These are phyloP conservation scores for Heritiera littoralis DNA, from an alignment of 345 rosid species.

Conservation along the genomic window DNA sequence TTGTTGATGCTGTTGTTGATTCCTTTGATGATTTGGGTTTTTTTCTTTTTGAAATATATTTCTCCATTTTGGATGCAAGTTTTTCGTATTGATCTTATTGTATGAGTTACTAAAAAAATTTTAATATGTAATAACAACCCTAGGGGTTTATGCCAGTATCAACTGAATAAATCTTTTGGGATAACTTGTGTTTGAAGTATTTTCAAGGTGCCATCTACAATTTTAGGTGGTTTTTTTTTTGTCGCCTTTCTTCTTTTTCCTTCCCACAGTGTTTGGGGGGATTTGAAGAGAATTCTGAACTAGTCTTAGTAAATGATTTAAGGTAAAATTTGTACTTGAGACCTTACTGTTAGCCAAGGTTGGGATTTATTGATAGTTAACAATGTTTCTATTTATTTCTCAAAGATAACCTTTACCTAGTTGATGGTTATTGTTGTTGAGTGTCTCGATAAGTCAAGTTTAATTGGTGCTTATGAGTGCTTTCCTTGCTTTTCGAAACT, in stretches of 20 bases:
- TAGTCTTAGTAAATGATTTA: not conserved
- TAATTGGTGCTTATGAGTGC: not conserved
- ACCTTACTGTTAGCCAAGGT: constrained; percentile 1
- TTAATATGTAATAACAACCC: not conserved
- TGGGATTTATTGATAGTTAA: not conserved
- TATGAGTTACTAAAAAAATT: not conserved
- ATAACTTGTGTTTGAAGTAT: not conserved
- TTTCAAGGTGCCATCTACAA: not conserved
- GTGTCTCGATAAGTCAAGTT: not conserved
- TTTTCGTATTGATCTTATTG: not conserved
- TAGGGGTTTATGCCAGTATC: not conserved
- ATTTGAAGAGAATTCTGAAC: not conserved
- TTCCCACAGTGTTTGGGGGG: not conserved
- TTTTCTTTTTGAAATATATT: not conserved
- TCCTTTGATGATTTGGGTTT: not conserved
- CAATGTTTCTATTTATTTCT: not conserved
- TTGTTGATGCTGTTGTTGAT: not conserved
- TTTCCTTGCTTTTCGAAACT: not conserved
- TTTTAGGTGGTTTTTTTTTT: not conserved
- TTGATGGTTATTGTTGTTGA: not conserved
- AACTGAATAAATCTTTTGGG: not conserved
- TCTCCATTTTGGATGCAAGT: not conserved
- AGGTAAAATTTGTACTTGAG: constrained; percentile 8
- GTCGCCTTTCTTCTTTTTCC: not conserved
- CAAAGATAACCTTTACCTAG: not conserved